Conservation (phyloP, 805 yeast genomes). For the Ogataea trehaloabstinens region DNA sequence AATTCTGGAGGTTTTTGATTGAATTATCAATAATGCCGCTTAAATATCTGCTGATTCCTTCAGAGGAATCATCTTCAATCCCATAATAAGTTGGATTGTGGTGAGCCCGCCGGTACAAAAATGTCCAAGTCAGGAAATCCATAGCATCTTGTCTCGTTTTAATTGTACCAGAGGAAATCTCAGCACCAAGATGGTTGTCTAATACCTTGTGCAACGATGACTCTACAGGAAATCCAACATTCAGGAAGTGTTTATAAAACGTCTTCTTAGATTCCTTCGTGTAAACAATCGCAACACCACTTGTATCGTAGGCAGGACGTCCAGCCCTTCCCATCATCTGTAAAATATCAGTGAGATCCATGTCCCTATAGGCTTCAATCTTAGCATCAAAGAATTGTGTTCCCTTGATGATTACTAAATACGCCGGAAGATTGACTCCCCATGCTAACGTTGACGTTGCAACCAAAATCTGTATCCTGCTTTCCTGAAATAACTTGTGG, state of each 20-base stretch:
- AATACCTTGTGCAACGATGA: conserved; percentile 75
- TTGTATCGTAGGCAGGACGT: conserved; percentile 75
- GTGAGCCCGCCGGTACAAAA: conserved; percentile 68
- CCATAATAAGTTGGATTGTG: conserved; percentile 78
- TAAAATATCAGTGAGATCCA: conserved; percentile 78
- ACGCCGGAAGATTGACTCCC: conserved; percentile 85
- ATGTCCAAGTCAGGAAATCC: conserved; percentile 76
- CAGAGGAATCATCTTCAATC: conserved; percentile 55
- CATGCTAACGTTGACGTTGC: conserved; percentile 86
- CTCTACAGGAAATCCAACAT: conserved; percentile 81
- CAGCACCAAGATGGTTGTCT: conserved; percentile 80
- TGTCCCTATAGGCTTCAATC: conserved; percentile 69
- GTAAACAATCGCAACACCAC: conserved; percentile 73
- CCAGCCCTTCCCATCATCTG: conserved; percentile 90
- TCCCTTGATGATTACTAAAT: conserved; percentile 74
- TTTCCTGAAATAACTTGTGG: conserved; percentile 67
- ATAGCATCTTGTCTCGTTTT: conserved; percentile 64
- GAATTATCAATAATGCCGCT: conserved; percentile 68
- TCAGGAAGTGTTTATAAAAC: conserved; percentile 74
- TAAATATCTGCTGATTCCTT: conserved; percentile 57
- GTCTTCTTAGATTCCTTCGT: conserved; percentile 73
- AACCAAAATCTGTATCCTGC: conserved; percentile 65
- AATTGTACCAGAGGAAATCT: conserved; percentile 68
- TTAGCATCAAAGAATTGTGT: conserved; percentile 64
- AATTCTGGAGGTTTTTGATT: conserved; percentile 62